Evolutionary conservation across 352 stramenopile genomes (phyloP).

Genomic region (Globisporangium apiculatum): DNA sequence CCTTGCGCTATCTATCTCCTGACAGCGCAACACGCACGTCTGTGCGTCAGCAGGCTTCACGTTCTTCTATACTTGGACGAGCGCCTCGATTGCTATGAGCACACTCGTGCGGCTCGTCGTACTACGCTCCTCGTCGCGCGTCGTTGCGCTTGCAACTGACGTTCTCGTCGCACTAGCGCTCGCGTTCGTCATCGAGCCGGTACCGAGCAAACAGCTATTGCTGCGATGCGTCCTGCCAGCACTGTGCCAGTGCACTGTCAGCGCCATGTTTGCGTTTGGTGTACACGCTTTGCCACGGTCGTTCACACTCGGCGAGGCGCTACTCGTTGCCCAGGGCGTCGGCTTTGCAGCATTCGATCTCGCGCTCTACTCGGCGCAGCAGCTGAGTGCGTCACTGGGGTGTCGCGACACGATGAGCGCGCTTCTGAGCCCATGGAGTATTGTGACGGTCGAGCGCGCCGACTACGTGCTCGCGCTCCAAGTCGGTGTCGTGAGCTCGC

Average conservation of each 20-base stretch:
- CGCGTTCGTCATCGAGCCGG: conserved; percentile 10
- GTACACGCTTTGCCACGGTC: conserved; percentile 41
- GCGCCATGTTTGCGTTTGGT: conserved; percentile 29
- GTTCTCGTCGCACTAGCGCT: conserved; percentile 24
- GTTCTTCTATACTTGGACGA: conserved; percentile 52
- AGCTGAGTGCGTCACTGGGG: conserved; percentile 17
- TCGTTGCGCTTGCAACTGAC: conserved; percentile 35
- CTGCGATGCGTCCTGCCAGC: conserved; percentile 26
- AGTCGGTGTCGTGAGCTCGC: conserved; percentile 39
- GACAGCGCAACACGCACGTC: background rate
- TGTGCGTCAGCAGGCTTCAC: conserved; percentile 19
- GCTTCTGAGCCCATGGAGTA: conserved; percentile 15
- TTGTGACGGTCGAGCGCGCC: conserved; percentile 27
- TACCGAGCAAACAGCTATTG: conserved; percentile 1
- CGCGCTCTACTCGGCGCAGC: conserved; percentile 30
- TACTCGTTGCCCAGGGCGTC: conserved; percentile 58
- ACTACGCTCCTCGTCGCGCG: conserved; percentile 25
- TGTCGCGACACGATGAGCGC: conserved; percentile 2
- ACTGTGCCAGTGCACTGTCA: conserved; percentile 23
- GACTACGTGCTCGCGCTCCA: conserved; percentile 48
- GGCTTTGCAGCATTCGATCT: conserved; percentile 45
- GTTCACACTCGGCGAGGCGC: conserved; percentile 67
- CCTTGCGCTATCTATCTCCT: no score
- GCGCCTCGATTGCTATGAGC: conserved; percentile 38
- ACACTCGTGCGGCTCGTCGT: conserved; percentile 35